Conservation (phyloP, 179 eudicot genomes). For the Silene noctiflora region DNA sequence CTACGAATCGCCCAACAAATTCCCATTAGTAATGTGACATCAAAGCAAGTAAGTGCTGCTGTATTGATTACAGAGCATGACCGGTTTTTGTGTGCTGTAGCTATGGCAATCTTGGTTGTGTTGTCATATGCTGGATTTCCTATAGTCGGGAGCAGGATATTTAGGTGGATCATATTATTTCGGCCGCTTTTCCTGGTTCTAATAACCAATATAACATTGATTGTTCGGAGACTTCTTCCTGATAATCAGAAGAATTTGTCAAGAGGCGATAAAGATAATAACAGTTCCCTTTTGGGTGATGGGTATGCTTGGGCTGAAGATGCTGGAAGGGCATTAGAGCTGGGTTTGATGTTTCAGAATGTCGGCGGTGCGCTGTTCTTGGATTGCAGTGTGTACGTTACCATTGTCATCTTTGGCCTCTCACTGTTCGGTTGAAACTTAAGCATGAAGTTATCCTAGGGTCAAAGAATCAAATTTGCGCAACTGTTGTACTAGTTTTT, state of each 20-base stretch:
- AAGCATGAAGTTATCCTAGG: constrained; percentile 1
- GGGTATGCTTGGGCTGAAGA: constrained; percentile 53
- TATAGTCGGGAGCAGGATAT: constrained; percentile 42
- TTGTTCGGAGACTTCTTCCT: constrained; percentile 40
- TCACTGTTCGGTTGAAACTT: constrained; percentile 35
- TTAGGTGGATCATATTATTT: constrained; percentile 48
- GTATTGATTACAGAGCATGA: constrained; percentile 53
- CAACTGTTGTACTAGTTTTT: neutral
- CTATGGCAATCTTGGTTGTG: constrained; percentile 53
- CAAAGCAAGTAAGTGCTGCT: constrained; percentile 51
- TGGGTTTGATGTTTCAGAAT: constrained; percentile 60
- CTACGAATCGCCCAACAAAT: constrained; percentile 22
- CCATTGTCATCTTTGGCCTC: constrained; percentile 56
- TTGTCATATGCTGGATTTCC: constrained; percentile 65
- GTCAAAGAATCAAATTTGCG: neutral
- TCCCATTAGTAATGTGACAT: constrained; percentile 30
- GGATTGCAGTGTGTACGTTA: constrained; percentile 66
- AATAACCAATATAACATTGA: constrained; percentile 51
- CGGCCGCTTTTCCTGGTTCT: constrained; percentile 67
- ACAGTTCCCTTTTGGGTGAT: constrained; percentile 25
- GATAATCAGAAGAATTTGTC: constrained; percentile 32
- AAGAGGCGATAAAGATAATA: constrained; percentile 27
- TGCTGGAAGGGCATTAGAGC: constrained; percentile 61
- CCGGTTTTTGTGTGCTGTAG: constrained; percentile 53
- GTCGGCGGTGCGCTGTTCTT: constrained; percentile 51